These are phyloP conservation scores for Ilyonectria mors-panacis DNA, from an alignment of 2,329 filamentous ascomycete species.

Conservation along the genomic window DNA sequence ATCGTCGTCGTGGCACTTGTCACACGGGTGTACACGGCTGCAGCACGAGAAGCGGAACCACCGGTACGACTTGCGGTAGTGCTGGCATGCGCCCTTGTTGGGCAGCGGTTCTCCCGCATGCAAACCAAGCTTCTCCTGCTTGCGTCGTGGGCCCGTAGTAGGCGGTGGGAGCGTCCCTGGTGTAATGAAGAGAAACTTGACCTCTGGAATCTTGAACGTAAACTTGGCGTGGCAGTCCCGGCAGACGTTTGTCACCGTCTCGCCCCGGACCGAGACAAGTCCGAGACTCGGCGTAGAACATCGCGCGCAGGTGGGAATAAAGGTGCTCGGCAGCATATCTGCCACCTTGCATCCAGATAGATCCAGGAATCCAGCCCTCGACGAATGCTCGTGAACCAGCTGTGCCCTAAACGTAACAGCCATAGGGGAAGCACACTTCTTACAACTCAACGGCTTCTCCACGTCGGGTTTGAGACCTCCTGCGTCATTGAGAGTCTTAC, in stretches of 20 bases:
- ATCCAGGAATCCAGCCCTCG: constrained; percentile 85
- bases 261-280: constrained; percentile 80
- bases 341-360: constrained; percentile 80
- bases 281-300: constrained; percentile 81
- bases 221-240: constrained; percentile 85
- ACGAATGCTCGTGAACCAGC: constrained; percentile 80
- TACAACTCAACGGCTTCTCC: constrained; percentile 68
- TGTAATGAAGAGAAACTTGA: constrained; percentile 83
- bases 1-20: constrained; percentile 81
- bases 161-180: constrained; percentile 62
- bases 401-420: constrained; percentile 74
- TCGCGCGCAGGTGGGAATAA: constrained; percentile 82
- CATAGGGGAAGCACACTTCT: constrained; percentile 70
- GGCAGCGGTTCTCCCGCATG: constrained; percentile 71
- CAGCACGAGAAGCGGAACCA: constrained; percentile 79
- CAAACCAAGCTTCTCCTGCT: constrained; percentile 69
- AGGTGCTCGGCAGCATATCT: constrained; percentile 85
- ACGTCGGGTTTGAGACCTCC: constrained; percentile 72
- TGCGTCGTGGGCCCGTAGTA: constrained; percentile 59
- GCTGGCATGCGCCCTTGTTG: constrained; percentile 66
- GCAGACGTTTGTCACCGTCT: constrained; percentile 81
- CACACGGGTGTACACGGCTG: constrained; percentile 71
- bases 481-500: constrained; percentile 81
- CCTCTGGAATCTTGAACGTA: constrained; percentile 82
- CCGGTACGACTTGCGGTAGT: constrained; percentile 72